Base-by-base conservation (phyloP, 371 early-diverging fungal species). In the Haplosporangium sp. region DNA sequence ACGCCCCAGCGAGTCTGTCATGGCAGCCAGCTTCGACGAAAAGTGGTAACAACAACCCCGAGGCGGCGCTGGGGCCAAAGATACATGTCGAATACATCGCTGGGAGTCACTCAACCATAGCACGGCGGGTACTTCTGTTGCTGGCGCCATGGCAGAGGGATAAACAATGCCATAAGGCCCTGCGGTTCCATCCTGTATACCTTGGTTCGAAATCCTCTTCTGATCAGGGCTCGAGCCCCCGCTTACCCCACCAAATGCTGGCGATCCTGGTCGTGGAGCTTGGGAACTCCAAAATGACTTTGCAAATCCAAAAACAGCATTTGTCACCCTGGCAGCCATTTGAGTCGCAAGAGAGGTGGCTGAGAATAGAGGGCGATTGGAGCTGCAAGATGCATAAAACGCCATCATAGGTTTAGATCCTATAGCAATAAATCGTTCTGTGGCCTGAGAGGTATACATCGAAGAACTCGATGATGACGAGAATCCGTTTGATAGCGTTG, bases 1-100 rank as follows among this genome's bases (percentile, higher is more conserved):
- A n/a, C 91, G 85, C 1, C 91, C 91, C 4, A 89, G 66, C 1
- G 82, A 82, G 67, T 91, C 91, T 1, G 87, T 85, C 42, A 89
- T 86, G 1, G 85, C 91, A 0, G 89, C 91, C 13, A 91, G 59
- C 40, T 84, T 80, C 36, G 69, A 69, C 6, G 80, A 69, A 12
- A 62, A 67, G 46, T 82, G 80, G 46, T 85, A 83, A 8, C 74
- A 80, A 12, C 85, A 82, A 0, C 86, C 76, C 21, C 86, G 85
- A 6, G 83, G 81, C 11, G 82, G 77, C 11, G 84, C 73, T 0
- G 89, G 89, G 7, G 82, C 83, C 10, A 86, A 55, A 1, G 77
- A 84, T 16, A 89, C 82, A 8, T 79, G 82, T 20, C 83, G 84
- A 62, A 89, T 87, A 18, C 83, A 83, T 6, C 89, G 73, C 13